phyloP scores from a whole-genome alignment of 148 eudicot genomes.

The Heliosperma pusillum region DNA sequence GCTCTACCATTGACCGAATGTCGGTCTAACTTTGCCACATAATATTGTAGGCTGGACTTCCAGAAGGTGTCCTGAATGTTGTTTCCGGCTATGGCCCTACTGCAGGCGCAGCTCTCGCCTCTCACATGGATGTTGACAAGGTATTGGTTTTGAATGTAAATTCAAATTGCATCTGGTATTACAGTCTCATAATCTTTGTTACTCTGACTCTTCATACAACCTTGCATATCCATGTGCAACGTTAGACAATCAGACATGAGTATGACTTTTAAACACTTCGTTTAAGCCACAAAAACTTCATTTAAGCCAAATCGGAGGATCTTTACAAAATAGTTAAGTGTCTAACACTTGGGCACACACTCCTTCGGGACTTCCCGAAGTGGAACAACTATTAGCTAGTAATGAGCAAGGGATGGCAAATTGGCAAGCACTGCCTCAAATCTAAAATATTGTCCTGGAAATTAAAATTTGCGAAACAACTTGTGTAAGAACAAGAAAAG shows the following conservation, averaged over 20 bases:
- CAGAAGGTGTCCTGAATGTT: constrained; percentile 55
- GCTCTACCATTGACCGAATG: neutral
- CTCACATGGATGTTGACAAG: constrained; percentile 68
- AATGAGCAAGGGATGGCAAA: no score
- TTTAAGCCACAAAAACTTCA: no score
- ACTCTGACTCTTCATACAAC: neutral
- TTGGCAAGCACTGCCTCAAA: no score
- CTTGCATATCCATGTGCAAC: neutral
- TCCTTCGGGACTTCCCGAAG: no score
- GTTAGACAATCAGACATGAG: neutral
- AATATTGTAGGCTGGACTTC: constrained; percentile 51
- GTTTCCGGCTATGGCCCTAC: constrained; percentile 60
- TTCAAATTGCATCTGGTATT: neutral
- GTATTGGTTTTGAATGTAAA: constrained; percentile 20
- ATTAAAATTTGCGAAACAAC: neutral
- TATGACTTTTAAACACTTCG: neutral
- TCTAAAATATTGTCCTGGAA: no score
- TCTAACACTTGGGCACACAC: no score
- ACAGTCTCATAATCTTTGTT: neutral
- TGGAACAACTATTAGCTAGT: no score
- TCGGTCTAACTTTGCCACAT: neutral
- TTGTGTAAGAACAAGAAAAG: neutral
- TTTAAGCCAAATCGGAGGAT: neutral
- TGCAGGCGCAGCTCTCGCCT: constrained; percentile 57
- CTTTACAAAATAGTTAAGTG: no score